Percentiles rank a stretch among this genome's conserved stretches.
Evolutionary conservation across 495 filamentous ascomycete genomes (phyloP).

Genomic region (Penicillium cosmopolitanum): DNA sequence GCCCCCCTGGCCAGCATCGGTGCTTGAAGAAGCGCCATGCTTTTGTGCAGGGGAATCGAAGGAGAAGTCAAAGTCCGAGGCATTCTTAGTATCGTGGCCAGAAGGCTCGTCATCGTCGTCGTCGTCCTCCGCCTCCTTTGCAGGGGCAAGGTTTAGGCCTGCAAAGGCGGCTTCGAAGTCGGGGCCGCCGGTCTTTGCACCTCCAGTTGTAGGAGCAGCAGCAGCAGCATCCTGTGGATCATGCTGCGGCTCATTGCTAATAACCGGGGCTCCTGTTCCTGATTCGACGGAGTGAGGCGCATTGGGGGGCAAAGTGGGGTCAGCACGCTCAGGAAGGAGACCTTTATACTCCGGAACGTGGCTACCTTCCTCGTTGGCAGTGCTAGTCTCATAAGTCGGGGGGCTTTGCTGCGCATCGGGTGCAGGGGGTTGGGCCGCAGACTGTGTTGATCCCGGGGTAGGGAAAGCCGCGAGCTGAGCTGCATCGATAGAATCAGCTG

Average conservation of each 20-base stretch:
- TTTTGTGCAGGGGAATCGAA: conserved; percentile 56
- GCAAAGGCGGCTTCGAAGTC: conserved; percentile 93
- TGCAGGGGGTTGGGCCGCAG: conserved; percentile 46
- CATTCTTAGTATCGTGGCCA: conserved; percentile 43
- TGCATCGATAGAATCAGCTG: conserved; percentile 39
- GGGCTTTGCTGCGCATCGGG: conserved; percentile 65
- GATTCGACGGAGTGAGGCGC: conserved; percentile 50
- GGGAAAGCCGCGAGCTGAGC: conserved; percentile 49
- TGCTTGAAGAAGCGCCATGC: conserved; percentile 25
- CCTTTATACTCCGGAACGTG: conserved; percentile 64
- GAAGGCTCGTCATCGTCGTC: conserved; percentile 69
- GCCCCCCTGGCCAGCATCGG: conserved; percentile 22
- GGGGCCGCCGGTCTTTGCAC: conserved; percentile 44
- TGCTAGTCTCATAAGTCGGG: conserved; percentile 61
- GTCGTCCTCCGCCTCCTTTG: conserved; percentile 81
- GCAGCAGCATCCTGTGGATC: conserved; percentile 22
- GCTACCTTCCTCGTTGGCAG: conserved; percentile 29
- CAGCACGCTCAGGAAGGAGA: conserved; percentile 64
- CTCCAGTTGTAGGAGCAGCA: conserved; percentile 20
- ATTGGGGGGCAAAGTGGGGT: conserved; percentile 60
- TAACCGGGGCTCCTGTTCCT: conserved; percentile 45
- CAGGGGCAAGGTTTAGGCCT: conserved; percentile 63
- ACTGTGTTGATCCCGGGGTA: conserved; percentile 31
- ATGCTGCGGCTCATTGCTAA: conserved; percentile 40
- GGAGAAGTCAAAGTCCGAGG: conserved; percentile 71